Conservation (phyloP, 106 monocot species). For the Dendrobium catenatum region DNA sequence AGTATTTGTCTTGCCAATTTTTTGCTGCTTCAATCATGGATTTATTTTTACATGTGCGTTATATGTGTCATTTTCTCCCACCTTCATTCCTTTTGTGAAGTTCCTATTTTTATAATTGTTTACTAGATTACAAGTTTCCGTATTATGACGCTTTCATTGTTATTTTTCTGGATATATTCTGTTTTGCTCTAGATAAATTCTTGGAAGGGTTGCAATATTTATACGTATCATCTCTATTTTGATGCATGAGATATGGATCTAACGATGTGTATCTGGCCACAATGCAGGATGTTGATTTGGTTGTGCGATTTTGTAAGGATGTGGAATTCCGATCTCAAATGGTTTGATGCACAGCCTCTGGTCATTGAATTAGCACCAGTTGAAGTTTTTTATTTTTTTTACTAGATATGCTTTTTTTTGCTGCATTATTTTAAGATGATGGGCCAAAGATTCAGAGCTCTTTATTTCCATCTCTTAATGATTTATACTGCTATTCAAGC, state of each 20-base stretch:
- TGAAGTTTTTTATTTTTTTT: not conserved
- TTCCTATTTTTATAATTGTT: not conserved
- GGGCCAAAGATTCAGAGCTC: not conserved
- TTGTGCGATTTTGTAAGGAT: constrained; percentile 91
- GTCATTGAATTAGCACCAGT: not conserved
- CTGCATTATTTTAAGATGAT: not conserved
- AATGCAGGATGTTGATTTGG: constrained; percentile 69
- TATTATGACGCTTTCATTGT: not conserved
- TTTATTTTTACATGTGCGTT: not conserved
- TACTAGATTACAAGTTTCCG: not conserved
- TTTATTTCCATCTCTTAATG: not conserved
- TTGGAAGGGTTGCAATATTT: not conserved
- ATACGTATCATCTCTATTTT: not conserved
- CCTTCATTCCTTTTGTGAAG: not conserved
- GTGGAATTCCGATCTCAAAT: constrained; percentile 76
- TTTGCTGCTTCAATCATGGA: not conserved
- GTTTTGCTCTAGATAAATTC: not conserved
- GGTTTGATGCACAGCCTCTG: constrained; percentile 33
- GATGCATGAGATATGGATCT: not conserved
- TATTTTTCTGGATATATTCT: not conserved
- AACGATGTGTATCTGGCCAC: constrained; percentile 1
- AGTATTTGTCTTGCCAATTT: not conserved
- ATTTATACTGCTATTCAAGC: not conserved
- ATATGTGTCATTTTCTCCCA: not conserved
- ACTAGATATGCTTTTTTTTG: not conserved